phyloP scores from a whole-genome alignment of 2,329 filamentous ascomycete species.

The Fusarium setosum region DNA sequence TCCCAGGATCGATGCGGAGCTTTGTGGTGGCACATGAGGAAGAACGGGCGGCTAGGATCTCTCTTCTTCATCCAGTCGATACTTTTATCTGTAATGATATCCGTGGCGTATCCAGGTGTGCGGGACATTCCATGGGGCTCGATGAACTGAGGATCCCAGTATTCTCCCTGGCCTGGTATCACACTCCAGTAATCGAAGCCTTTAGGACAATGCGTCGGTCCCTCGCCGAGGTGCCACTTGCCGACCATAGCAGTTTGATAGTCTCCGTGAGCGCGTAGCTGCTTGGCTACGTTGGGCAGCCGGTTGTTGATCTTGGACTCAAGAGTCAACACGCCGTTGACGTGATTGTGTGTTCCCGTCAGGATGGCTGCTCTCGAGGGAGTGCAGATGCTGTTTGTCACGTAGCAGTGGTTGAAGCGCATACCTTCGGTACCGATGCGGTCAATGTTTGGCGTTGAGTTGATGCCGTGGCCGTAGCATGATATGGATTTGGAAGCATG shows the following conservation, averaged over 20 bases:
- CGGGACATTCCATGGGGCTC: constrained; percentile 48
- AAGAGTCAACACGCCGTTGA: constrained; percentile 63
- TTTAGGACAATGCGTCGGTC: constrained; percentile 55
- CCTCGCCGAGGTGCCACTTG: constrained; percentile 66
- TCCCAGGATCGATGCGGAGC: constrained; percentile 65
- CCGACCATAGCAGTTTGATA: constrained; percentile 65
- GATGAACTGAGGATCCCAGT: constrained; percentile 63
- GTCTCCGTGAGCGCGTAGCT: constrained; percentile 54
- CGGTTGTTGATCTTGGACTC: constrained; percentile 57
- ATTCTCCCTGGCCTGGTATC: constrained; percentile 63
- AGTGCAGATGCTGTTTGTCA: constrained; percentile 64
- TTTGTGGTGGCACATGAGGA: constrained; percentile 68
- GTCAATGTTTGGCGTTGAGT: constrained; percentile 62
- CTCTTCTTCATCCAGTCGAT: constrained; percentile 52
- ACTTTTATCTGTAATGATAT: constrained; percentile 63
- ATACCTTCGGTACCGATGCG: constrained; percentile 60
- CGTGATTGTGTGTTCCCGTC: constrained; percentile 62
- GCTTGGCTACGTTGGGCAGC: constrained; percentile 63
- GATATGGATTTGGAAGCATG: constrained; percentile 62
- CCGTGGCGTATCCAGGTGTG: constrained; percentile 59
- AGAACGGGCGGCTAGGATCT: constrained; percentile 57
- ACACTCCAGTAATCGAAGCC: constrained; percentile 64
- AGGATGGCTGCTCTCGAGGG: constrained; percentile 62
- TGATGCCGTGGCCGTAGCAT: constrained; percentile 62
- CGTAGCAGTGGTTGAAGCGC: constrained; percentile 64